Evolutionary conservation across 345 rosid genomes (phyloP).

Genomic region (Populus tremula): DNA sequence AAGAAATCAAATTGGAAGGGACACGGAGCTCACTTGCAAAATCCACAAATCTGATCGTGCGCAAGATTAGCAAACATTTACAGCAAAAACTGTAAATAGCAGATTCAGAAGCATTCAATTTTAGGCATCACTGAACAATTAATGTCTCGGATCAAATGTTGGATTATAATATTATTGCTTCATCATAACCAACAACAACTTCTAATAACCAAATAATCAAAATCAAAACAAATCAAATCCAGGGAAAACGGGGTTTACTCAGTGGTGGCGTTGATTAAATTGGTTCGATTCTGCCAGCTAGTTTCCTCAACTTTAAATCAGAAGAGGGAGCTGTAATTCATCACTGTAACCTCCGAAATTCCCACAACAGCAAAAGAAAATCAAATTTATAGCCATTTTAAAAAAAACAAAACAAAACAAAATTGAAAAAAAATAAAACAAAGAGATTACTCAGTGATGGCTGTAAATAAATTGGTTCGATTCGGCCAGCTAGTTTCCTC

Average conservation of each 20-base stretch:
- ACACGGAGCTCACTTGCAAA: background rate
- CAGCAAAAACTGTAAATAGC: background rate
- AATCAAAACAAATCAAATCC: background rate
- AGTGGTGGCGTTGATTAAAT: conserved; percentile 40
- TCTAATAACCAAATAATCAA: background rate
- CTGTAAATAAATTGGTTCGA: conserved; percentile 52
- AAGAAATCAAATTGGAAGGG: no score
- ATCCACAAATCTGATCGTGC: background rate
- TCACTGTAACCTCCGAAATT: conserved; percentile 31
- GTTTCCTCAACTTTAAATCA: conserved; percentile 43
- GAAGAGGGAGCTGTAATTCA: conserved; percentile 60
- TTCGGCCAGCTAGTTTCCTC: conserved; percentile 64
- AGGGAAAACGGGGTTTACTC: conserved; percentile 35
- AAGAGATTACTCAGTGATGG: conserved; percentile 55
- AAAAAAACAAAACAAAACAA: no score
- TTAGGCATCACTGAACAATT: conserved; percentile 35
- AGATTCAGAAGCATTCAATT: conserved; percentile 51
- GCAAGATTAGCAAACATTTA: no score
- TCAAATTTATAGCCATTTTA: background rate
- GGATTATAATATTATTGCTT: conserved; percentile 46
- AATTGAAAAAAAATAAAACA: background rate
- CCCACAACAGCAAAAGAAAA: background rate
- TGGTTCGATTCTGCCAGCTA: conserved; percentile 77
- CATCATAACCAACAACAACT: conserved; percentile 38
- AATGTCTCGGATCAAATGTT: conserved; percentile 64